Evolutionary conservation across 495 filamentous ascomycete genomes (phyloP), one percentile per base, ranked within the genome.

Genomic region (Cairneyella variabilis): DNA sequence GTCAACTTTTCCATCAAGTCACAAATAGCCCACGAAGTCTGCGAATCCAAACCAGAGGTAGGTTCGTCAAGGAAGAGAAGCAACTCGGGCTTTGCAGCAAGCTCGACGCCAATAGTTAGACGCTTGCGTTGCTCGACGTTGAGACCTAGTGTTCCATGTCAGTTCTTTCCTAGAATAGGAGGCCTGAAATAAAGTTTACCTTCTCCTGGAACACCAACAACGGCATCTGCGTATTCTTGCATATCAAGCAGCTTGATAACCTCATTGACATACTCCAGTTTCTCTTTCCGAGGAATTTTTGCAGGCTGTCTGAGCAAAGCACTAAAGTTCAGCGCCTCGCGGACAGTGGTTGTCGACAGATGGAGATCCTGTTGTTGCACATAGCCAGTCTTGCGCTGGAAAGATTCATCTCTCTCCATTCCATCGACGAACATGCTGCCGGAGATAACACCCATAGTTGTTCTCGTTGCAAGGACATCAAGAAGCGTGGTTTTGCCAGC

Each of bases 361-460:
- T 95, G 91, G 12, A 97, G 78, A 79, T 97, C 91, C 68, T 95
- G 90, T 66, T 97, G 91, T 60, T 97, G 89, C 14, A 92, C 91
- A 59, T 96, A 97, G 25, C 91, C 91, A 1, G 90, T 95, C 72
- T 91, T 93, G 37, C 91, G 85, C 64, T 92, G 89, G 76, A 95
- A 95, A 0, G 86, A 89, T 14, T 77, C 75, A 61, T 93, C 88
- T 20, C 85, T 78, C 39, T 75, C 81, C 17, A 72, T 72, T 1
- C 88, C 90, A 61, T 95, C 86, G 6, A 96, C 87, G 6, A 91
- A 72, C 82, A 92, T 90, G 43, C 89, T 82, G 21, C 90, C 90
- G 12, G 79, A 83, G 43, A 96, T 84, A 12, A 93, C 84, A 60
- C 90, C 90, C 79, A 91, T 88, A 0, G 86, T 88, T 23, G 84